Conservation (phyloP, 441 rosid species). For the Macaranga tanarius region DNA sequence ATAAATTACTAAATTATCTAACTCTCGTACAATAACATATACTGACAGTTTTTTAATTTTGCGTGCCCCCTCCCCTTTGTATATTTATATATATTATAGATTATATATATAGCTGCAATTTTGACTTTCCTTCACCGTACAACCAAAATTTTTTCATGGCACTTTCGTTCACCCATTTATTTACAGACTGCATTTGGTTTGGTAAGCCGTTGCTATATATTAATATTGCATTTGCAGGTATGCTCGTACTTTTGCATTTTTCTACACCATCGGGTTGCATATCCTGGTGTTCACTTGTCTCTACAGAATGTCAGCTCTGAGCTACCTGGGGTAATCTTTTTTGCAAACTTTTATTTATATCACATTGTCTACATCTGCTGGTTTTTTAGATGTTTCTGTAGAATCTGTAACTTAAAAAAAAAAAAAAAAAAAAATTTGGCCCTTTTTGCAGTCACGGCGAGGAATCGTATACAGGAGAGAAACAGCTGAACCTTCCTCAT, state of each 20-base stretch:
- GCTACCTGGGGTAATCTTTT: constrained; percentile 69
- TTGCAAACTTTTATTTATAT: background rate
- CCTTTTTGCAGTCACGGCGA: constrained; percentile 62
- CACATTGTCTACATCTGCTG: background rate
- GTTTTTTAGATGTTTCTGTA: background rate
- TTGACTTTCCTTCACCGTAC: no score
- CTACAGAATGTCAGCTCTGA: constrained; percentile 95
- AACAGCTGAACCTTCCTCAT: constrained; percentile 60
- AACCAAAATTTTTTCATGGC: no score
- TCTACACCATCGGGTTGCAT: constrained; percentile 90
- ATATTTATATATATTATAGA: no score
- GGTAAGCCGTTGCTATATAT: background rate
- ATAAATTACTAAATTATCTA: no score
- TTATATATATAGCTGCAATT: no score
- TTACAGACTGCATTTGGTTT: no score
- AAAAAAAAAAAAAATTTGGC: no score
- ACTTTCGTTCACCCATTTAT: no score
- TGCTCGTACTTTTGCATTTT: constrained; percentile 91
- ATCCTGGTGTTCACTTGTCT: constrained; percentile 85
- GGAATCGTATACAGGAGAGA: constrained; percentile 45
- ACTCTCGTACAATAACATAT: no score
- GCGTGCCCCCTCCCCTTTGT: no score
- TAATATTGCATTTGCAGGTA: constrained; percentile 57
- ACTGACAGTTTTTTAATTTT: no score
- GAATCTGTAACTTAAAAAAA: background rate